phyloP scores from a whole-genome alignment of 2,329 filamentous ascomycete genomes.

The Orbilia brochopaga region DNA sequence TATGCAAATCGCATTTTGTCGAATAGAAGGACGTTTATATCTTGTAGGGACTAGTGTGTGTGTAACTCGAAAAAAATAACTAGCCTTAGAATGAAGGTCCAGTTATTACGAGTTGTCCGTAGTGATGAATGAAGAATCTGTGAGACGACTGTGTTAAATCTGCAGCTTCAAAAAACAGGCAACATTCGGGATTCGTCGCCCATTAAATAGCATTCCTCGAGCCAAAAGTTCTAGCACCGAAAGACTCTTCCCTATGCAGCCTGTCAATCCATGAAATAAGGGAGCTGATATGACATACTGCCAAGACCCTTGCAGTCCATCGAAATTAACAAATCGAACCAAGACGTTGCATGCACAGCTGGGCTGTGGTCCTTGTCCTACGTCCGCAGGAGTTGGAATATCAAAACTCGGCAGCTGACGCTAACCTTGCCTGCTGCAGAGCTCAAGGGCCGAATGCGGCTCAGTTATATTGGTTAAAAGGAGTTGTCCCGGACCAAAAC shows the following conservation, averaged over 20 bases:
- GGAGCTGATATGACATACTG: slow-evolving; percentile 15
- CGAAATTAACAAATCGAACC: slow-evolving; percentile 20
- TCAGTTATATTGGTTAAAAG: slow-evolving; percentile 30
- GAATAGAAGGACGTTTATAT: neutral
- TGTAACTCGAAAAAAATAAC: neutral
- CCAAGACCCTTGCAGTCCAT: slow-evolving; percentile 19
- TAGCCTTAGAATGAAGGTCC: too few species aligned
- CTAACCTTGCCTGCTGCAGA: neutral
- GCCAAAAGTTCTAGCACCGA: slow-evolving; percentile 25
- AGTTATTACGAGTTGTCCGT: too few species aligned
- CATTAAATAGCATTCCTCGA: slow-evolving; percentile 46
- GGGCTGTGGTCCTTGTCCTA: slow-evolving; percentile 42
- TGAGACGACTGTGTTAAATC: neutral
- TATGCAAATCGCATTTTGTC: slow-evolving; percentile 36
- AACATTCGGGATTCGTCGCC: slow-evolving; percentile 6
- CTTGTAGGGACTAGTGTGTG: slow-evolving; percentile 3
- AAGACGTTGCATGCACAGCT: slow-evolving; percentile 38
- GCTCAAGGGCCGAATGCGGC: slow-evolving; percentile 19
- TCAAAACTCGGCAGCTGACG: slow-evolving; percentile 26
- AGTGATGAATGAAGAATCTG: too few species aligned
- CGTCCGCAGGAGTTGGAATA: slow-evolving; percentile 24
- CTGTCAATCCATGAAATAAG: slow-evolving; percentile 31
- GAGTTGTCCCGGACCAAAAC: slow-evolving; percentile 12
- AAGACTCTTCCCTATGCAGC: slow-evolving; percentile 32
- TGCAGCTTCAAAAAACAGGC: slow-evolving; percentile 11